Base-by-base conservation (phyloP, 129 eudicot species). In the Sambucus nigra region DNA sequence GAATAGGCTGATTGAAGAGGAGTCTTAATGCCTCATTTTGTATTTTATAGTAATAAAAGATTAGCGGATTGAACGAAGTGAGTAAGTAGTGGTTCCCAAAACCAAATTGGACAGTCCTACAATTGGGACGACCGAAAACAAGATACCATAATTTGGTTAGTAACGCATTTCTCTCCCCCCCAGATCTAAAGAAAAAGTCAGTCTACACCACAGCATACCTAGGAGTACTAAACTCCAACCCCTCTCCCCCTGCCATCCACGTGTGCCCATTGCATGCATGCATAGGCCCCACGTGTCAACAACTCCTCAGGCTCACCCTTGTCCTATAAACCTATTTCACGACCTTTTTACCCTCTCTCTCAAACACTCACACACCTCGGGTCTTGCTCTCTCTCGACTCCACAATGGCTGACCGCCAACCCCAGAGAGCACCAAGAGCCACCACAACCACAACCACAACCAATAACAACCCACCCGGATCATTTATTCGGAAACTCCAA, bases 241-340 rank as follows among this genome's bases (percentile, higher is more conserved):
- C 16, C 29, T 6, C 29, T 3, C 47, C 31, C 16, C 40, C 25
- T n/a, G 38, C 53, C 41, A 17, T 31, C 75, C 79, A 80, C 87
- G 87, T 75, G 82, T 75, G 17, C 45, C 53, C 51, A 13, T 25
- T 75, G 87, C 82, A 71, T 80, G 79, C 40, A 67, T 49, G 12
- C 42, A 44, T 11, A 40, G 24, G 25, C 28, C 25, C 31, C 26
- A 52, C 61, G n/a, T 31, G n/a, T n/a, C n/a, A 35, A 35, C 12
- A 35, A 35, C 5, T 1, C 78, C 69, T 53, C 60, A 58, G 51
- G 31, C 46, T 15, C 57, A 41, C 67, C 52, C 73, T 60, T 60
- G 73, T 59, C 15, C 57, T 32, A 20, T 60, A 6, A 7, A n/a
- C 5, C 50, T 40, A 50, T 14, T 15, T 49, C 19, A 21, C 18